Conservation (phyloP, 163 green algal genomes). For the Volvox carteri region DNA sequence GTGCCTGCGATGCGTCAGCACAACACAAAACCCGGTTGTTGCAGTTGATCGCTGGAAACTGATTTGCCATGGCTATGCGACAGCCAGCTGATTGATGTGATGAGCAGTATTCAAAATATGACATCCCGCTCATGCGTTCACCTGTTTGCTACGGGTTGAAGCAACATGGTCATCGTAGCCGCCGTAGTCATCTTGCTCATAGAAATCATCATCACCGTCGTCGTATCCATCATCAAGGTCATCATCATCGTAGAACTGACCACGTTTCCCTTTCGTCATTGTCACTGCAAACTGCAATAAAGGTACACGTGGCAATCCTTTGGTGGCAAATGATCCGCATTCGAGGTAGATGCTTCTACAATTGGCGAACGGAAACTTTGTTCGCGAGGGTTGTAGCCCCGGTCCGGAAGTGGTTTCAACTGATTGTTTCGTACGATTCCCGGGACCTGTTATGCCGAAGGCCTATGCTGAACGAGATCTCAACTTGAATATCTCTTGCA, state of each 20-base stretch:
- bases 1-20: background rate
- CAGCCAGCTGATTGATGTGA: too few relatives aligned
- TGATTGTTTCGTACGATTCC: too few relatives aligned
- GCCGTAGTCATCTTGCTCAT: slow-evolving; percentile 63
- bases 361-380: background rate
- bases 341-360: too few relatives aligned
- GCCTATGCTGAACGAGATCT: too few relatives aligned
- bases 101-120: too few relatives aligned
- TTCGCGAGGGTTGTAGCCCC: too few relatives aligned
- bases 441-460: too few relatives aligned
- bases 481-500: too few relatives aligned
- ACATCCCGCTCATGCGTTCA: background rate
- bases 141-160: slow-evolving; percentile 8
- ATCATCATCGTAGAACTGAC: slow-evolving; percentile 72
- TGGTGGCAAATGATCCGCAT: background rate
- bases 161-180: background rate
- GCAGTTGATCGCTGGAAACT: too few relatives aligned
- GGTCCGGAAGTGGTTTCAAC: too few relatives aligned
- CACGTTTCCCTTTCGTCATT: slow-evolving; percentile 50
- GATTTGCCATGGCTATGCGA: background rate
- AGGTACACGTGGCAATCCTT: background rate
- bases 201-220: slow-evolving; percentile 73
- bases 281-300: background rate
- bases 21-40: too few relatives aligned
- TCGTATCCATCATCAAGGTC: slow-evolving; percentile 78